Base-by-base conservation (phyloP, 768 basidiomycete species). In the Omphalotus guepiniiformis region DNA sequence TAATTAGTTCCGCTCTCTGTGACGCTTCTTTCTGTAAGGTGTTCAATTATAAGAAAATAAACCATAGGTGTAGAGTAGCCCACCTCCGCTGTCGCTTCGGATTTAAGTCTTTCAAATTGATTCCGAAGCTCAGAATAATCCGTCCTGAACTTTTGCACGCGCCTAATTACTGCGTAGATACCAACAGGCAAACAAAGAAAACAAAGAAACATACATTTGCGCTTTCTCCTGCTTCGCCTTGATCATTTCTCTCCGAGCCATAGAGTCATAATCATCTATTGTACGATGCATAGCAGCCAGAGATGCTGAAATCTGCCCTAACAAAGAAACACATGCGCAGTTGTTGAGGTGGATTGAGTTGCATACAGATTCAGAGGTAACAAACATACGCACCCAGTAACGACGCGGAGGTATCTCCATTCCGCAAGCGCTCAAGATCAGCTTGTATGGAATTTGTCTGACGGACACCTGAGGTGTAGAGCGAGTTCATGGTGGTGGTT, bases 241-340 rank as follows among this genome's bases (percentile, higher is more conserved):
- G 43, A 98, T 93, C 60, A 96, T 92, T 66, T 99, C 96, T 52
- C 94, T 77, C 70, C 86, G 90, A 0, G 90, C 92, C 89, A 98
- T 93, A 7, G 88, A 86, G 58, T 97, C 94, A 60, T 95, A 98
- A 61, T 99, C 96, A 51, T 97, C 94, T 53, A 98, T 85, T 45
- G 96, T 93, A 48, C 96, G 72, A 41, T 89, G 85, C 78, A 98
- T 85, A 2, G 93, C 93, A 22, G 92, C 82, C n/a, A 99, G 73
- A 7, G 92, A 93, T n/a, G 94, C 93, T 26, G 91, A 90, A 67
- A 99, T 93, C 78, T 98, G 95, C 66, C 94, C 94, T 94, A 73
- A 64, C 67, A 57, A 52, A 53, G 51, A 62, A 13, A 51, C 56
- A 50, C 37, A 28, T 43, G 3, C 8, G 53, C 50, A 40, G 39